Conservation (phyloP, 805 yeast genomes). For the Cyberlindnera lachancei region DNA sequence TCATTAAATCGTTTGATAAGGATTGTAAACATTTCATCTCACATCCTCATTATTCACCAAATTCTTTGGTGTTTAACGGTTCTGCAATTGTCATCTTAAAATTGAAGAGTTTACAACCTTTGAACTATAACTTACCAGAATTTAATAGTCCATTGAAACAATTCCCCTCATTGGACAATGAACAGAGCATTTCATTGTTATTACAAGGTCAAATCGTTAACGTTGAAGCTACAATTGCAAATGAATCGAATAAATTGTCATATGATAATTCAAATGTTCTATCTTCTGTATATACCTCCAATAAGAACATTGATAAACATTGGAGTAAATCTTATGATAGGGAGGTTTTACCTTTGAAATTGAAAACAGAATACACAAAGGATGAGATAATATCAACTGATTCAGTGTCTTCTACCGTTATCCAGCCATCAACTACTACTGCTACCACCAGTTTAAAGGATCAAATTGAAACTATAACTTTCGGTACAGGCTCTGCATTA, state of each 20-base stretch:
- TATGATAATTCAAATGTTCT: conserved; percentile 9
- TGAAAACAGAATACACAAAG: conserved; percentile 5
- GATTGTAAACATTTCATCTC: conserved; percentile 57
- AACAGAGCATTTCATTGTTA: conserved; percentile 11
- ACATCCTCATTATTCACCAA: conserved; percentile 59
- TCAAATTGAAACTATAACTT: conserved; percentile 60
- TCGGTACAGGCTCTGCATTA: conserved; percentile 91
- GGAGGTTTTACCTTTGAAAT: conserved; percentile 21
- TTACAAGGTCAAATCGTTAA: conserved; percentile 16
- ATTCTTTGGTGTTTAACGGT: conserved; percentile 50
- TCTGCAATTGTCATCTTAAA: conserved; percentile 48
- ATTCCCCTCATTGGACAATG: conserved; percentile 23
- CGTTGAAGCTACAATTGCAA: conserved; percentile 13
- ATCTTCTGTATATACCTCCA: too few relatives aligned
- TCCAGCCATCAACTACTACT: conserved; percentile 1
- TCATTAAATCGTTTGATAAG: conserved; percentile 48
- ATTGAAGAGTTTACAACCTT: conserved; percentile 44
- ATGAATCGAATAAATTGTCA: conserved; percentile 9
- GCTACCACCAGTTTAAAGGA: too few relatives aligned
- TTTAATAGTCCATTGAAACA: conserved; percentile 21
- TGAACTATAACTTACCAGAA: conserved; percentile 32
- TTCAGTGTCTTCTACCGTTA: conserved; percentile 17
- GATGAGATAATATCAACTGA: conserved; percentile 3
- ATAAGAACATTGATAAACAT: conserved; percentile 7
- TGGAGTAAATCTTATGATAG: conserved; percentile 23